Evolutionary conservation across 106 monocot genomes (phyloP), one percentile per base, ranked within the genome.

Genomic region (Agapanthus africanus): DNA sequence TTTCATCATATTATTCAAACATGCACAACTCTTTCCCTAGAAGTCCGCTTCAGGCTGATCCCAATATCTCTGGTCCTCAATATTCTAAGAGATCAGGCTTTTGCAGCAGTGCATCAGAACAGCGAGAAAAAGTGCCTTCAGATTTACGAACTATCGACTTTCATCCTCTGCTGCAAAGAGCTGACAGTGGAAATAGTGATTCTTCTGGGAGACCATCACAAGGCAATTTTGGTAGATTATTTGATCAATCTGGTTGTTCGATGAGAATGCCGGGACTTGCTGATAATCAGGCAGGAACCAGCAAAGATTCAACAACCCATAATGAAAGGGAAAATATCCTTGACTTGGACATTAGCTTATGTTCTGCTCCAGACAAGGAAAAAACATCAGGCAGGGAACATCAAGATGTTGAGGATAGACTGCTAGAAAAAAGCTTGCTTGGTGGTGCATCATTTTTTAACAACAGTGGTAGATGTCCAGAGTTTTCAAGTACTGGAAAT

Each of bases 121-220:
- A 63, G 6, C 36, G 49, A 54, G 66, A 68, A 73, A 71, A 71
- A 65, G 38, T 64, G 47, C 38, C 80, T 25, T 72, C 37, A 10
- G 73, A 40, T 69, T 38, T 72, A 35, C 56, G 39, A 27, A 79
- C 86, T 31, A 81, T 91, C 63, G 95, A 88, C 63, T 95, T 95
- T 50, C 92, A 89, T 76, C 91, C 92, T 30, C 79, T 95, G 37
- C 44, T 97, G 70, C 84, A 73, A 78, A 78, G 81, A 84, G 71
- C 52, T 63, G 77, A 71, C 25, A 77, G 26, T 76, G 50, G 31
- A 22, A 32, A 42, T 78, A 65, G 31, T 40, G 44, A 51, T 37
- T 38, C 50, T 65, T 54, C 34, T 6, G 30, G 34, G 21, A 41
- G 34, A 27, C 40, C 76, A 39, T 47, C 9, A 70, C 63, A 54